Conservation (phyloP, 2,329 filamentous ascomycete species). For the Xylariaceae sp. region DNA sequence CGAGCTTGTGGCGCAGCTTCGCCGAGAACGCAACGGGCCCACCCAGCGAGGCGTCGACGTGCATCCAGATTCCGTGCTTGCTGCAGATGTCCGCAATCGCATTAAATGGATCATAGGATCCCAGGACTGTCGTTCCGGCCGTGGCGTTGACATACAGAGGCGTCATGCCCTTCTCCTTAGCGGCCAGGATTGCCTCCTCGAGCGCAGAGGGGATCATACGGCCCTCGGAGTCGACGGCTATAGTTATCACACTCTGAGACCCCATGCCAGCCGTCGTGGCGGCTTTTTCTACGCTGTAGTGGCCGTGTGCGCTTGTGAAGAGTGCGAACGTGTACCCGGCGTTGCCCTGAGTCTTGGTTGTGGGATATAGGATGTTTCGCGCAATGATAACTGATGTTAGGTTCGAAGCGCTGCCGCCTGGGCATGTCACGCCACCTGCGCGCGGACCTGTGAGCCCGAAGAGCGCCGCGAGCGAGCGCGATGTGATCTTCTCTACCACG, state of each 20-base stretch:
- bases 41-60: constrained; percentile 90
- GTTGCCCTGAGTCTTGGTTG: constrained; percentile 70
- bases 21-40: constrained; percentile 72
- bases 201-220: constrained; percentile 66
- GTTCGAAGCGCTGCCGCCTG: constrained; percentile 68
- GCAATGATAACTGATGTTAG: constrained; percentile 67
- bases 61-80: constrained; percentile 75
- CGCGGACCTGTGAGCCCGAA: constrained; percentile 69
- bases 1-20: constrained; percentile 57
- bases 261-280: constrained; percentile 88
- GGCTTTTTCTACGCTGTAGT: constrained; percentile 93
- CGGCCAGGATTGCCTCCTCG: constrained; percentile 54
- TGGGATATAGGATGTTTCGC: constrained; percentile 76
- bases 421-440: constrained; percentile 55
- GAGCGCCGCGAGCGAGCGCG: constrained; percentile 63
- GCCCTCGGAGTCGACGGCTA: constrained; percentile 68
- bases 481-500: constrained; percentile 79
- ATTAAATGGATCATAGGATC: constrained; percentile 77
- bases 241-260: constrained; percentile 62
- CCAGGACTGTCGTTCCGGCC: constrained; percentile 87
- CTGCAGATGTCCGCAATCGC: constrained; percentile 66
- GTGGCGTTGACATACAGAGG: constrained; percentile 96
- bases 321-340: constrained; percentile 62
- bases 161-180: constrained; percentile 63
- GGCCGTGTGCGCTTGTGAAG: constrained; percentile 85